Percentiles rank a stretch among this genome's conserved stretches.
Conservation (phyloP, 495 filamentous ascomycete species). For the Corynascus novoguineensis region DNA sequence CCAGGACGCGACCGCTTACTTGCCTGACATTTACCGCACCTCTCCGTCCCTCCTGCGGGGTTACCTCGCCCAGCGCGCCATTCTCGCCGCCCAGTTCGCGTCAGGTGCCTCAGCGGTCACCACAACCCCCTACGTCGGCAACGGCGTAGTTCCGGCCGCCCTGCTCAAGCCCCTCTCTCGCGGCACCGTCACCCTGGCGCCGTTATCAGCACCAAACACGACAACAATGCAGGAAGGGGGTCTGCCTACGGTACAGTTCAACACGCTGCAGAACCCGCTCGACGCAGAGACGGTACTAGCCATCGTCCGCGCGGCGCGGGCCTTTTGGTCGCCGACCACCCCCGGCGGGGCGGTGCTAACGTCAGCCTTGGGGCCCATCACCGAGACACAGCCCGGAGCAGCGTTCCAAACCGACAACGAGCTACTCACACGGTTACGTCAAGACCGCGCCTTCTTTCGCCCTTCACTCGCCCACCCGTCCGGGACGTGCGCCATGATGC, state of each 20-base stretch:
- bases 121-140: slow-evolving; percentile 22
- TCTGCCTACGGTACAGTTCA: slow-evolving; percentile 28
- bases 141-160: slow-evolving; percentile 20
- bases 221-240: background rate
- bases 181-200: slow-evolving; percentile 36
- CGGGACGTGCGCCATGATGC: slow-evolving; percentile 41
- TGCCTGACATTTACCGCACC: slow-evolving; percentile 17
- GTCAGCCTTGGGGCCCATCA: slow-evolving; percentile 28
- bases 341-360: no score
- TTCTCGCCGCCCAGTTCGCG: slow-evolving; percentile 16
- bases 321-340: slow-evolving; percentile 37
- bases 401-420: slow-evolving; percentile 40
- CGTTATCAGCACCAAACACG: slow-evolving; percentile 18
- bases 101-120: slow-evolving; percentile 5
- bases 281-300: slow-evolving; percentile 31
- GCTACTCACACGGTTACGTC: slow-evolving; percentile 27
- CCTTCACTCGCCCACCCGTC: slow-evolving; percentile 25
- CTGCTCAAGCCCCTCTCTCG: slow-evolving; percentile 35
- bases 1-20: slow-evolving; percentile 13
- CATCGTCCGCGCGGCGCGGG: slow-evolving; percentile 49
- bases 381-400: slow-evolving; percentile 47
- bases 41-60: slow-evolving; percentile 13
- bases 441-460: slow-evolving; percentile 11
- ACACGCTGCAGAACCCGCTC: slow-evolving; percentile 32
- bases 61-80: slow-evolving; percentile 18